phyloP scores from a whole-genome alignment of 2,329 filamentous ascomycete genomes.

The Fusarium oligoseptatum region DNA sequence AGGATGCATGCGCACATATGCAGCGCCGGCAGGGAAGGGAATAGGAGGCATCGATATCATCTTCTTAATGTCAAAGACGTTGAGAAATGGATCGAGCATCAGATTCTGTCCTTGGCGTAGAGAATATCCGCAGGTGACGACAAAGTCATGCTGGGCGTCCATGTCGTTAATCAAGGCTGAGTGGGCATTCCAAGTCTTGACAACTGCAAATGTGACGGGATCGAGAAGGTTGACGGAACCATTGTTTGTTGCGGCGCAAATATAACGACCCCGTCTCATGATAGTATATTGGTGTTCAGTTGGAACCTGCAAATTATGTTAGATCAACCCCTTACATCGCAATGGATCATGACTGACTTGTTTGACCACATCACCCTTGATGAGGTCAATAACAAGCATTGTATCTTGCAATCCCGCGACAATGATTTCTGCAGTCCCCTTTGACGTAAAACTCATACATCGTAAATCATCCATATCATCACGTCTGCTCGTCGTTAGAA shows the following conservation, averaged over 20 bases:
- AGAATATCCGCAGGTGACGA: slow-evolving; percentile 95
- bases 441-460: slow-evolving; percentile 96
- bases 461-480: slow-evolving; percentile 86
- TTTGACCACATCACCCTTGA: slow-evolving; percentile 79
- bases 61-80: slow-evolving; percentile 95
- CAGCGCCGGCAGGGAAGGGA: slow-evolving; percentile 90
- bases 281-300: slow-evolving; percentile 86
- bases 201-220: slow-evolving; percentile 78
- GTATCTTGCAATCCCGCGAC: slow-evolving; percentile 87
- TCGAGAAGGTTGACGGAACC: slow-evolving; percentile 91
- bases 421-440: slow-evolving; percentile 84
- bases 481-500: slow-evolving; percentile 61
- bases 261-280: slow-evolving; percentile 91
- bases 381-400: slow-evolving; percentile 83
- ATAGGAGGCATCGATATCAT: slow-evolving; percentile 90
- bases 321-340: slow-evolving; percentile 37
- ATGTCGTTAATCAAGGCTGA: slow-evolving; percentile 92
- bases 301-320: slow-evolving; percentile 65
- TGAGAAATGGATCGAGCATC: slow-evolving; percentile 92
- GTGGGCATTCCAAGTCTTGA: slow-evolving; percentile 93
- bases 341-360: slow-evolving; percentile 58
- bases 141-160: slow-evolving; percentile 94
- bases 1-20: slow-evolving; percentile 96
- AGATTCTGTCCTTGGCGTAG: slow-evolving; percentile 78
- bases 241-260: slow-evolving; percentile 88